Base-by-base conservation (phyloP, 805 yeast species). In the Zygoascus tannicola region DNA sequence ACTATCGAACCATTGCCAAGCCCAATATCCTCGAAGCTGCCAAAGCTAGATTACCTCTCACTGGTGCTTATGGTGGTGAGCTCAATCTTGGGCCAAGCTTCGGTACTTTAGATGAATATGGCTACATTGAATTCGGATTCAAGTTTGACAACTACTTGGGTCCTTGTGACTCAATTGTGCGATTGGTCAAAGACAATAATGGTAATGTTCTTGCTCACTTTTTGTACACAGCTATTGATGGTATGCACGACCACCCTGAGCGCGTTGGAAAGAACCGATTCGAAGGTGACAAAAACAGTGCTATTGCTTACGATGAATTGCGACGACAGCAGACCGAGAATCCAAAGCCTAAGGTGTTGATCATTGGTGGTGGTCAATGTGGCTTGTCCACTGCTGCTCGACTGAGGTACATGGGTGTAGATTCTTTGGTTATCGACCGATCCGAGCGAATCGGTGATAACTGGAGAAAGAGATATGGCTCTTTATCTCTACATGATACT, bases 331-430 rank as follows among this genome's bases (percentile, higher is more conserved):
- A 44, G 22, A 12, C 41, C 26, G 48, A 45, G 20, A 39, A 46
- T 35, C 48, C 48, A 3, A 64, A 66, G 49, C 74, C 74, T 4
- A 40, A 62, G n/a, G 74, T 69, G 18, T 56, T 70, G 33, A 56
- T 70, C 47, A 68, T 70, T 38, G 74, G 75, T 35, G 75, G 71
- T 45, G 74, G 75, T 19, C 75, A 70, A 54, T 64, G 66, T 47
- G 74, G 74, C 3, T 53, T 70, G 22, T 64, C 65, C 26, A 52
- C 61, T 22, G 73, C 73, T 28, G 71, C 74, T 1, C 56, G 71
- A 42, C 55, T 69, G 53, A 66, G 66, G 46, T 55, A 58, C 5
- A 59, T 67, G 59, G 74, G 75, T 8, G 57, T 69, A 33, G 62
- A 63, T 40, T 55, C 66, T 1, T 56, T 70, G 37, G 63, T 70